phyloP scores from a whole-genome alignment of 257 asterid genomes.

The Scutellaria galericulata region DNA sequence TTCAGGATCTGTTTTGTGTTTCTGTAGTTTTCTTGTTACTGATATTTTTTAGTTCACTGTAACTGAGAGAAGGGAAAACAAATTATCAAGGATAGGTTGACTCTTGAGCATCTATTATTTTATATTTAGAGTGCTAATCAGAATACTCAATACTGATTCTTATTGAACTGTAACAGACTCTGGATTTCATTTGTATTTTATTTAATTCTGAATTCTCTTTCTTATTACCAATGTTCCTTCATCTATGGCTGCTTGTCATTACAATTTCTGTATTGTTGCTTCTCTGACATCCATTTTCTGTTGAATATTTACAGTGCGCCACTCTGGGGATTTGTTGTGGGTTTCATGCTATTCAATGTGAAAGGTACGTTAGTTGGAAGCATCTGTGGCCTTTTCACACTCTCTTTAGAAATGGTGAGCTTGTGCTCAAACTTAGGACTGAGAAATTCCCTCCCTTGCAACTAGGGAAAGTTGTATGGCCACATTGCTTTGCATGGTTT shows the following conservation, averaged over 20 bases:
- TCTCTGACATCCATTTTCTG: conserved; percentile 36
- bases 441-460: no score
- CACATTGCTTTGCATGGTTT: no score
- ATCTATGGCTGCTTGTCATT: background rate
- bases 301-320: conserved; percentile 69
- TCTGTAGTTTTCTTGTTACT: conserved; percentile 3
- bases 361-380: conserved; percentile 60
- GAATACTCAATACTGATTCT: no score
- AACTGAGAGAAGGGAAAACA: no score
- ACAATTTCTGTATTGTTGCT: conserved; percentile 5
- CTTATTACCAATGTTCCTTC: no score
- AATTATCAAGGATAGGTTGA: no score
- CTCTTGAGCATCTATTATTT: no score
- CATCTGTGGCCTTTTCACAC: background rate
- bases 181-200: no score
- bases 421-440: background rate
- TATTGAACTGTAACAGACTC: no score
- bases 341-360: conserved; percentile 88
- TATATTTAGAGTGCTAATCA: no score
- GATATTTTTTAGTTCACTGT: background rate
- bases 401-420: background rate
- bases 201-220: background rate
- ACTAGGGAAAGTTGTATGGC: no score
- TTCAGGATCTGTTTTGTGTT: background rate
- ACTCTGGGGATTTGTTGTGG: conserved; percentile 98